These are phyloP conservation scores for Diutina sp. DNA, from an alignment of 1,139 yeast genomes.

Conservation along the genomic window DNA sequence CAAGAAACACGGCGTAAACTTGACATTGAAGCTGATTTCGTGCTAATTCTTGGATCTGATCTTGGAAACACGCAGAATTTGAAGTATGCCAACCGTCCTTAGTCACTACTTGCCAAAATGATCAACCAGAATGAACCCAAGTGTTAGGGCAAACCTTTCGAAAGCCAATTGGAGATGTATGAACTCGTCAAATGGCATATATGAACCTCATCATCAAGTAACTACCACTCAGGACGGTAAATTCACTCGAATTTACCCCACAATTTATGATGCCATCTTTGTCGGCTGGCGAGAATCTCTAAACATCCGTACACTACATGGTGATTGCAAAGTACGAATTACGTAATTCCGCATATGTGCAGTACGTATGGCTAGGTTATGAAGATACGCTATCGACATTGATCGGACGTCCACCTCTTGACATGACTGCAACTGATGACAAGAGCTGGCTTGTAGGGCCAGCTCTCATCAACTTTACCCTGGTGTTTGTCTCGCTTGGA, in stretches of 20 bases:
- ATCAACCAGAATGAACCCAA: too few species aligned
- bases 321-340: not conserved
- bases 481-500: constrained; percentile 46
- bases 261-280: not conserved
- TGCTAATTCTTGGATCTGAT: too few species aligned
- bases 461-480: constrained; percentile 41
- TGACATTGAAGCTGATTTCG: too few species aligned
- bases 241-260: not conserved
- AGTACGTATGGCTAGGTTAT: not conserved
- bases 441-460: constrained; percentile 37
- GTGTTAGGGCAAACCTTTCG: too few species aligned
- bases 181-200: too few species aligned
- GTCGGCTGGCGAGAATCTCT: not conserved
- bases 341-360: not conserved
- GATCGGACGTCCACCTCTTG: not conserved
- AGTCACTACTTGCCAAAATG: too few species aligned
- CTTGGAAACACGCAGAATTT: too few species aligned
- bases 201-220: too few species aligned
- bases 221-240: not conserved
- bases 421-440: constrained; percentile 10
- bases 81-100: too few species aligned
- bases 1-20: too few species aligned
- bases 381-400: not conserved
- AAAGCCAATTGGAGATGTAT: too few species aligned
- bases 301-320: not conserved